Evolutionary conservation across 179 eudicot species (phyloP).

Genomic region (Silene noctiflora): DNA sequence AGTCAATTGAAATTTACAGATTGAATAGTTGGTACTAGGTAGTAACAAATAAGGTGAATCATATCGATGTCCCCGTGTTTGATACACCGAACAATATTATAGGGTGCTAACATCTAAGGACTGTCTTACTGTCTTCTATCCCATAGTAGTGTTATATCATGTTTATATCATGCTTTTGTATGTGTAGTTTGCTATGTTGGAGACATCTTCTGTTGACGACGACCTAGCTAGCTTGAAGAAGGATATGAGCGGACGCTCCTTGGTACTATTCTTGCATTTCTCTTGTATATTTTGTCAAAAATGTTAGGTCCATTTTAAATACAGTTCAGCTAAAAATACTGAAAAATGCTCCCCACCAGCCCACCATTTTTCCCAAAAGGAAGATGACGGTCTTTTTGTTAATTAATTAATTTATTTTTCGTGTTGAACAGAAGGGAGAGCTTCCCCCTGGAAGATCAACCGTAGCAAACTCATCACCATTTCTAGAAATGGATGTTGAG

Average conservation of each 20-base stretch:
- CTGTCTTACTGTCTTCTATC: background rate
- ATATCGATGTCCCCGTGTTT: background rate
- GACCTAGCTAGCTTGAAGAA: constrained; percentile 78
- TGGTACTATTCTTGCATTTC: constrained; percentile 42
- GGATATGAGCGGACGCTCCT: constrained; percentile 64
- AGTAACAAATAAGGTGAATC: background rate
- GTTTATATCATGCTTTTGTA: constrained; percentile 19
- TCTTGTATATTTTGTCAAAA: background rate
- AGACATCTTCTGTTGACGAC: constrained; percentile 87
- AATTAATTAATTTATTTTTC: background rate
- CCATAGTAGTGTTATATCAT: background rate
- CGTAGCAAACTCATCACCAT: constrained; percentile 46
- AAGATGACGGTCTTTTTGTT: background rate
- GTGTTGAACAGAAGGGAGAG: constrained; percentile 66
- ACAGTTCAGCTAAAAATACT: background rate
- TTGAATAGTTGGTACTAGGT: background rate
- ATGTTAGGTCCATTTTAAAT: background rate
- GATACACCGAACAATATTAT: background rate
- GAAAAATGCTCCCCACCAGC: background rate
- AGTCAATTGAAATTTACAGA: background rate
- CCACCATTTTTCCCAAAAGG: background rate
- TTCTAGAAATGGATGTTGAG: constrained; percentile 62
- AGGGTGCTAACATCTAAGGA: background rate
- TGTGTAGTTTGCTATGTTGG: constrained; percentile 82
- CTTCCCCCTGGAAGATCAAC: constrained; percentile 86